phyloP scores from a whole-genome alignment of 805 yeast species.

The Wickerhamiella spandovensis region DNA sequence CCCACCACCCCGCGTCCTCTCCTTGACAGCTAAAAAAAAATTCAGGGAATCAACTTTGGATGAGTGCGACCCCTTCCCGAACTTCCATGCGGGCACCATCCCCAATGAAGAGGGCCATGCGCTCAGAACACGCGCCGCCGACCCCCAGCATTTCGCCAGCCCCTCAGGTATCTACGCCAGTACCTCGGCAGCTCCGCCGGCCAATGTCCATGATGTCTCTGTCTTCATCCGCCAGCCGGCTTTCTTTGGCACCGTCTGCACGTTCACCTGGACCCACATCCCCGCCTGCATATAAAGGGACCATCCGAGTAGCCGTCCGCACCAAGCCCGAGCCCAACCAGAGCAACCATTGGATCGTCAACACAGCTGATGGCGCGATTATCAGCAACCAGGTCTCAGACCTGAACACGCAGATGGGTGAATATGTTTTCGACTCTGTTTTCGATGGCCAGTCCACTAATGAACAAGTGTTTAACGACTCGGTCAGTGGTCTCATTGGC shows the following conservation, averaged over 20 bases:
- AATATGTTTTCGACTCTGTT: constrained; percentile 67
- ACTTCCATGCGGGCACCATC: background rate
- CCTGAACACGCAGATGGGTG: constrained; percentile 31
- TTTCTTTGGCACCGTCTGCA: constrained; percentile 1
- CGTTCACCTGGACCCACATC: constrained; percentile 4
- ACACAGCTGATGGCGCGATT: constrained; percentile 4
- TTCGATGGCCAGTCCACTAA: constrained; percentile 47
- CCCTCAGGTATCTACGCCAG: background rate
- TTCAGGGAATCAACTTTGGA: background rate
- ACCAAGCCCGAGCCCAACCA: constrained; percentile 43
- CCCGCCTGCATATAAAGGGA: constrained; percentile 39
- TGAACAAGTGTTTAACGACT: constrained; percentile 42
- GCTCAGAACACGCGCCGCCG: constrained; percentile 1
- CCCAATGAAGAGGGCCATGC: background rate
- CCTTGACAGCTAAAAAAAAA: background rate
- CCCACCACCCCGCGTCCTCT: no score
- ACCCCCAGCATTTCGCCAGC: background rate
- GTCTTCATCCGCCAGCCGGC: background rate
- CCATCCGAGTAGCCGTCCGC: constrained; percentile 63
- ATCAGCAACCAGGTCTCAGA: constrained; percentile 1
- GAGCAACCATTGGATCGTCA: constrained; percentile 7
- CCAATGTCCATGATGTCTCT: constrained; percentile 17
- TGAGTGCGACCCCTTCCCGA: background rate
- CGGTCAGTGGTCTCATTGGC: constrained; percentile 40
- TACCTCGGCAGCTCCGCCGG: constrained; percentile 7